Conservation (phyloP, 2,329 filamentous ascomycete genomes). For the Aspergillaceae sp. region DNA sequence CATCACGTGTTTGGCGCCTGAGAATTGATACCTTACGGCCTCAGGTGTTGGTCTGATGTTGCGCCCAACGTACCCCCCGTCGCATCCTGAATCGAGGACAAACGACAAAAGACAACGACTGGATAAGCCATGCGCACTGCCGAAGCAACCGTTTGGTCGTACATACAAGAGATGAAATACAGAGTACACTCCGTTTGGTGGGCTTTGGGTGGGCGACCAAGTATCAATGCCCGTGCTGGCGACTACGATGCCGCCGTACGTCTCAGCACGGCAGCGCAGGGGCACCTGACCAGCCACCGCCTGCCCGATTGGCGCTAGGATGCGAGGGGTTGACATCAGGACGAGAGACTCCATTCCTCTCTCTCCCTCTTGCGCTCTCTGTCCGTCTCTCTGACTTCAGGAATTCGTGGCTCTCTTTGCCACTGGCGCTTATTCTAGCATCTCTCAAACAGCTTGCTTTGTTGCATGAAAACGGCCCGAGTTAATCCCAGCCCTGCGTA, state of each 20-base stretch:
- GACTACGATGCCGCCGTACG: constrained; percentile 3
- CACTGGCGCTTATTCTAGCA: background rate
- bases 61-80: background rate
- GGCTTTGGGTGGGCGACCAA: no score
- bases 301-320: background rate
- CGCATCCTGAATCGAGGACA: background rate
- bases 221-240: background rate
- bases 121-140: background rate
- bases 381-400: background rate
- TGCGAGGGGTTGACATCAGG: constrained; percentile 1
- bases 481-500: background rate
- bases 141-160: background rate
- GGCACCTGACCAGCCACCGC: constrained; percentile 20
- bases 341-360: background rate
- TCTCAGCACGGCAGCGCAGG: constrained; percentile 3
- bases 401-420: background rate
- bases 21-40: background rate
- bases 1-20: background rate
- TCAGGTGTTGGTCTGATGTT: background rate
- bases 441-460: background rate
- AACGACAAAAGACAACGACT: background rate
- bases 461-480: background rate
- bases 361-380: background rate
- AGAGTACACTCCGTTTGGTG: no score
- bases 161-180: no score